These are phyloP conservation scores for Pisolithus sp. DNA, from an alignment of 768 basidiomycete species.

Conservation along the genomic window DNA sequence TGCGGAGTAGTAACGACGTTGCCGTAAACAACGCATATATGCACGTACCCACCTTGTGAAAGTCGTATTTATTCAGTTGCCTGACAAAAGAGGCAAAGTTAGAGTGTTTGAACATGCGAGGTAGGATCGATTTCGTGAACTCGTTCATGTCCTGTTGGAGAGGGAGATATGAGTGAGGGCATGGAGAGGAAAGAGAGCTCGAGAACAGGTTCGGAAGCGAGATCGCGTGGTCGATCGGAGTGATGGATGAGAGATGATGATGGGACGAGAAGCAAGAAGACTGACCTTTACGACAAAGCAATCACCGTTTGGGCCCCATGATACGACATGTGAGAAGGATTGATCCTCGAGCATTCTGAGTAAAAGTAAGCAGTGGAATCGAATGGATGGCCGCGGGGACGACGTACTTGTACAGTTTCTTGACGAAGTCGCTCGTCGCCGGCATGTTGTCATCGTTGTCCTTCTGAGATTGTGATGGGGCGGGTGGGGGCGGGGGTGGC, in stretches of 20 bases:
- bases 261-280: not conserved
- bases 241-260: not conserved
- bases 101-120: constrained; percentile 91
- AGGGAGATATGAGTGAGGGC: constrained; percentile 6
- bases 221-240: not conserved
- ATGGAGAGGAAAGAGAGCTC: not conserved
- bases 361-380: not conserved
- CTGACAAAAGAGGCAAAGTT: constrained; percentile 92
- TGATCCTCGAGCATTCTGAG: constrained; percentile 84
- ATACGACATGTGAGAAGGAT: constrained; percentile 63
- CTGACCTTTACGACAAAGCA: constrained; percentile 83
- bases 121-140: constrained; percentile 86
- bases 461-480: constrained; percentile 18
- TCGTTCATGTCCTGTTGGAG: constrained; percentile 79
- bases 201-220: not conserved
- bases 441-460: constrained; percentile 71
- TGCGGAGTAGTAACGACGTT: not conserved
- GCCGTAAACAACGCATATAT: not conserved
- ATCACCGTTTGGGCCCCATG: constrained; percentile 79
- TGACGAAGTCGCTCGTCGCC: constrained; percentile 89
- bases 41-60: constrained; percentile 64
- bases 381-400: not conserved
- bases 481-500: constrained; percentile 16
- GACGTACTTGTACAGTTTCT: constrained; percentile 84
- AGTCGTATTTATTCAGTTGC: constrained; percentile 94